Evolutionary conservation across 1,284 basidiomycete genomes (phyloP).

Genomic region (Sporisorium reilianum): DNA sequence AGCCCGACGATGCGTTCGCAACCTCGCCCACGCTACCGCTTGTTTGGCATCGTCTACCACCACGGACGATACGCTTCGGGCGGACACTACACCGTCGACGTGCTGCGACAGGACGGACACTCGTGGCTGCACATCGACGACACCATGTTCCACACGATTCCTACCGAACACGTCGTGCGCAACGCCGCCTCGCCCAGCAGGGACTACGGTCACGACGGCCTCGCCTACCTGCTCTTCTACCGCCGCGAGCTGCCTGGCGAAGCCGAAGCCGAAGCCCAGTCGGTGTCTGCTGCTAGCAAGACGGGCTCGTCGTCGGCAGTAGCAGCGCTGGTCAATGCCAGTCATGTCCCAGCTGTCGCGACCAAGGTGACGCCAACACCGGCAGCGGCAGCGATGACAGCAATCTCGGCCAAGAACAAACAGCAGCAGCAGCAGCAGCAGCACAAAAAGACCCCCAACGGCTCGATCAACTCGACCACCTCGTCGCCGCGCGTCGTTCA

Average conservation of each 20-base stretch:
- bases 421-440: slow-evolving; percentile 14
- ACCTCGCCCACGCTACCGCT: slow-evolving; percentile 78
- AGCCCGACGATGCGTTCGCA: slow-evolving; percentile 51
- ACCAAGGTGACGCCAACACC: slow-evolving; percentile 9
- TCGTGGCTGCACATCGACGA: slow-evolving; percentile 93
- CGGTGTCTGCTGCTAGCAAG: slow-evolving; percentile 7
- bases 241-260: slow-evolving; percentile 64
- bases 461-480: slow-evolving; percentile 17
- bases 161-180: slow-evolving; percentile 83
- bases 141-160: slow-evolving; percentile 76
- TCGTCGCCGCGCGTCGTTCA: slow-evolving; percentile 30
- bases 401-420: slow-evolving; percentile 15
- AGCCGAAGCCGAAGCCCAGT: slow-evolving; percentile 9
- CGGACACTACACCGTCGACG: slow-evolving; percentile 95
- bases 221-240: slow-evolving; percentile 92
- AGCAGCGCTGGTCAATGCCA: slow-evolving; percentile 14
- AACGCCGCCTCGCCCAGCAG: slow-evolving; percentile 59
- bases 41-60: slow-evolving; percentile 94
- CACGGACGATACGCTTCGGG: slow-evolving; percentile 90
- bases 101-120: slow-evolving; percentile 81
- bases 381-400: not conserved
- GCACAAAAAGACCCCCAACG: slow-evolving; percentile 22
- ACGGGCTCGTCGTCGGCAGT: not conserved
- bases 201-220: slow-evolving; percentile 59
- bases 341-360: slow-evolving; percentile 2